A percentile compares a stretch with the other conserved stretches of the same genome.
phyloP scores from a whole-genome alignment of 352 stramenopile species.

The Salisapilia sapeloensis region DNA sequence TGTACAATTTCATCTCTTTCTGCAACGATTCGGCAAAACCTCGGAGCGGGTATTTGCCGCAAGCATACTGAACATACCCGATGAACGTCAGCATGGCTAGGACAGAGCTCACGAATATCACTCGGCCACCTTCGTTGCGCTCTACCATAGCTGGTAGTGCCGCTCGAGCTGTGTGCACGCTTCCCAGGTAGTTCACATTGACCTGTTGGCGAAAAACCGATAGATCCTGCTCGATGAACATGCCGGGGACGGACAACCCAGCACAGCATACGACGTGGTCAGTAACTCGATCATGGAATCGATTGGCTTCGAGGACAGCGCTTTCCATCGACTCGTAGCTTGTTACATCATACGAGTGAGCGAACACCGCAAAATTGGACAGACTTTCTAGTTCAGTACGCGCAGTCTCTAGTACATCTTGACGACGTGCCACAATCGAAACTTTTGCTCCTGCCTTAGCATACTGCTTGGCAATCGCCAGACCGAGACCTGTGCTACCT shows the following conservation, averaged over 20 bases:
- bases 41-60: constrained; percentile 32
- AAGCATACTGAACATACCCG: constrained; percentile 17
- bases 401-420: constrained; percentile 12
- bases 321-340: constrained; percentile 14
- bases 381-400: background rate
- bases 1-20: constrained; percentile 20
- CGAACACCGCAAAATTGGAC: constrained; percentile 8
- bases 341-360: constrained; percentile 25
- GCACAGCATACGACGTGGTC: constrained; percentile 37
- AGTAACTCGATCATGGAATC: constrained; percentile 16
- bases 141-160: constrained; percentile 24
- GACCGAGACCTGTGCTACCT: constrained; percentile 22
- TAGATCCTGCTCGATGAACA: constrained; percentile 36
- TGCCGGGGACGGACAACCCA: constrained; percentile 16
- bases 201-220: constrained; percentile 15
- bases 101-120: constrained; percentile 26
- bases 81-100: constrained; percentile 30
- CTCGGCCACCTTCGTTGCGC: constrained; percentile 9
- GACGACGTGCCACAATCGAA: constrained; percentile 17
- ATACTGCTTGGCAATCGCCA: constrained; percentile 24
- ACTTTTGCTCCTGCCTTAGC: constrained; percentile 17
- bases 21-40: constrained; percentile 32
- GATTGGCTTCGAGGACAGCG: constrained; percentile 19
- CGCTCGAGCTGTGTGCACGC: constrained; percentile 20
- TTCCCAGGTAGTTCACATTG: constrained; percentile 48